Evolutionary conservation across 331 rosid genomes (phyloP).

Genomic region (Arachis monticola): DNA sequence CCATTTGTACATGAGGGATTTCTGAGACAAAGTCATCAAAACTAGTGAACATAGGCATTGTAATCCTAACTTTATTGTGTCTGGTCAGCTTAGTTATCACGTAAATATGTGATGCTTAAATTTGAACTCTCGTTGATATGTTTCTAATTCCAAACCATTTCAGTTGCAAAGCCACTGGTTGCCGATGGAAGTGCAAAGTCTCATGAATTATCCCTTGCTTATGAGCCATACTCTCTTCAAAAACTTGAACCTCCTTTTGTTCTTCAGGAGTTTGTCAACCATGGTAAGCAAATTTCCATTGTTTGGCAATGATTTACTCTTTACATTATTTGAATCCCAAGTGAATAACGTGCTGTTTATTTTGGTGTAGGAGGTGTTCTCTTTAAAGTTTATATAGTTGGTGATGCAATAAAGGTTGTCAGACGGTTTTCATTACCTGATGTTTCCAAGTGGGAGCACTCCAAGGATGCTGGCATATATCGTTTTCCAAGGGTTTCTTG

Average conservation of each 20-base stretch:
- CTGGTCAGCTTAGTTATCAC: conserved; percentile 21
- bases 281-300: conserved; percentile 56
- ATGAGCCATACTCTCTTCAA: conserved; percentile 74
- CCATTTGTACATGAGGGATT: conserved; percentile 43
- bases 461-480: conserved; percentile 67
- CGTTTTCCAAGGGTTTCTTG: conserved; percentile 88
- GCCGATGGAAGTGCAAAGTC: conserved; percentile 94
- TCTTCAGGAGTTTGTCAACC: conserved; percentile 93
- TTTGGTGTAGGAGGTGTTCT: conserved; percentile 79
- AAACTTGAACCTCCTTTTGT: conserved; percentile 96
- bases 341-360: conserved; percentile 31
- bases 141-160: conserved; percentile 42
- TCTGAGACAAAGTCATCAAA: conserved; percentile 35
- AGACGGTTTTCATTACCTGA: conserved; percentile 94
- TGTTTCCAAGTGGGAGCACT: conserved; percentile 74
- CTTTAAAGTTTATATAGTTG: conserved; percentile 88
- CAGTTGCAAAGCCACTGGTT: conserved; percentile 95
- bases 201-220: conserved; percentile 86
- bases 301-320: conserved; percentile 28
- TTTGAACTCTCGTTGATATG: conserved; percentile 13
- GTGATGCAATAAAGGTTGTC: conserved; percentile 92
- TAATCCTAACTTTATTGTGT: conserved; percentile 35
- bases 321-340: conserved; percentile 6
- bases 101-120: conserved; percentile 17
- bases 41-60: conserved; percentile 41